Evolutionary conservation across 73 alveolate species (phyloP), one percentile per base, ranked within the genome.

Genomic region (Paramecium tetraurelia): DNA sequence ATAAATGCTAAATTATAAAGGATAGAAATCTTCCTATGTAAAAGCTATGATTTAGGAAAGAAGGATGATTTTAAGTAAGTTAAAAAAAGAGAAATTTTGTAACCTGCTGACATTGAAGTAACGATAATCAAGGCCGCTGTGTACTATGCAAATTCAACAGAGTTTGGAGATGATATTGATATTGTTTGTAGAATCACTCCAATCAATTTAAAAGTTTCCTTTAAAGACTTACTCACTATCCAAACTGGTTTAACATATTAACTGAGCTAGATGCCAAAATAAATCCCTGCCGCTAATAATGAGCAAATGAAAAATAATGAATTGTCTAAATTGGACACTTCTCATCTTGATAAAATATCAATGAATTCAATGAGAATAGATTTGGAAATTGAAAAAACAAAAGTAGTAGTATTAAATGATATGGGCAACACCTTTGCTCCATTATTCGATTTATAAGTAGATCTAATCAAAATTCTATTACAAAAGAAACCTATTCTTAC

Each of bases 1-100:
- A 24, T 89, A 5, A 22, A 40, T 7, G 94, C 94, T 7, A 27
- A 44, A 10, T 89, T 89, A 53, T 1, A 70, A 40, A 89, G 50
- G 11, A 21, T 89, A 12, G 94, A 89, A 16, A 27, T 89, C 0
- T 89, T 40, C 35, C 24, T 89, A 16, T 89, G 94, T 86, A 89
- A 71, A 29, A 33, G 31, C 9, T 58, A 89, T 33, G 94, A 89
- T 44, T 40, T 89, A 22, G 24, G 44, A 0, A 89, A 89, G 31
- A 71, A 1, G 14, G 87, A 89, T 58, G 94, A 89, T 31, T 89
- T 89, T 38, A 70, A 71, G 5, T 27, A 68, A 31, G 94, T 89
- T 18, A 44, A 40, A 14, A 89, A 71, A 31, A 69, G 94, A 27
- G 76, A 71, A 33, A 89, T 89, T 20, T 48, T 80, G 7, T 10